Percentiles rank a stretch among this genome's conserved stretches.
These are phyloP conservation scores for Melaleuca quinquenervia DNA, from an alignment of 345 rosid species.

Conservation along the genomic window DNA sequence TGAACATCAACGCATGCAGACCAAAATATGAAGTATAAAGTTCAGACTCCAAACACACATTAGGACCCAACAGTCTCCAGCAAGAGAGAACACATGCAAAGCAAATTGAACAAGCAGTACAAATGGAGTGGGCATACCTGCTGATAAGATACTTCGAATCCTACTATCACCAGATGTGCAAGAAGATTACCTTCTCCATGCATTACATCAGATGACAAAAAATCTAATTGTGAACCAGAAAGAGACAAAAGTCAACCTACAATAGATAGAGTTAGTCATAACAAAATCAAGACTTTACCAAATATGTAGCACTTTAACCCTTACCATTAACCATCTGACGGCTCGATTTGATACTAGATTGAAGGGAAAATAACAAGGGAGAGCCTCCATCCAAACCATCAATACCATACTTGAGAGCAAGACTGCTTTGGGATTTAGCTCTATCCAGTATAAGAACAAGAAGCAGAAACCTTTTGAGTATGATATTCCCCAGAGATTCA, in stretches of 20 bases:
- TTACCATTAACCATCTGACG: constrained; percentile 69
- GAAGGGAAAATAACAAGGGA: constrained; percentile 50
- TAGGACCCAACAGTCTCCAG: not conserved
- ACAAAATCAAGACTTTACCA: not conserved
- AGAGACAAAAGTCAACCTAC: constrained; percentile 19
- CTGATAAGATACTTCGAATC: constrained; percentile 70
- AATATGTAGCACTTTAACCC: not conserved
- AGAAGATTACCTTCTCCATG: constrained; percentile 93
- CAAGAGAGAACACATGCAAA: not conserved
- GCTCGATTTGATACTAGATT: constrained; percentile 69
- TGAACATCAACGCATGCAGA: not conserved
- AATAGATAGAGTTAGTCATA: constrained; percentile 3
- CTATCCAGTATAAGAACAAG: constrained; percentile 73
- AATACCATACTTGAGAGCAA: constrained; percentile 73
- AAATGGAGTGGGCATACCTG: constrained; percentile 43
- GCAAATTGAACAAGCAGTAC: not conserved
- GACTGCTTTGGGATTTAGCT: constrained; percentile 64
- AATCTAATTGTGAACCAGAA: constrained; percentile 38
- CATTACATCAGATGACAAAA: constrained; percentile 80
- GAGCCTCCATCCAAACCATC: constrained; percentile 97
- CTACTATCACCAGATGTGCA: constrained; percentile 70
- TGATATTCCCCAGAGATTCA: constrained; percentile 65
- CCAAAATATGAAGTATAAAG: not conserved
- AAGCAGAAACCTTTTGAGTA: constrained; percentile 79
- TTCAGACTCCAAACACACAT: not conserved